Evolutionary conservation across 2,329 filamentous ascomycete genomes (phyloP).

Genomic region (Nemania sp.): DNA sequence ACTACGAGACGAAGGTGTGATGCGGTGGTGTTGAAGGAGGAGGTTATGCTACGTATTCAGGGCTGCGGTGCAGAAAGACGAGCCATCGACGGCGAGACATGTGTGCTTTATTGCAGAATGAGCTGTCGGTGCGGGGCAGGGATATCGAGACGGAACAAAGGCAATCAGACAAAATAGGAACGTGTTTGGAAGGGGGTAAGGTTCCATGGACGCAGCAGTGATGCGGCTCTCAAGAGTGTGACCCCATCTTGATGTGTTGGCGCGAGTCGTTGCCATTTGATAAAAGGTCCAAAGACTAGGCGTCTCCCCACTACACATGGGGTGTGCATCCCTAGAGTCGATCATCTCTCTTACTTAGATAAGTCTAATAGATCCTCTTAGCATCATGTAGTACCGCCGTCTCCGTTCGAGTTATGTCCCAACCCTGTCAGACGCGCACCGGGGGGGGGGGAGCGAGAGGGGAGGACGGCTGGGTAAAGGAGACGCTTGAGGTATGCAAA

Average conservation of each 20-base stretch:
- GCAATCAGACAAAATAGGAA: constrained; percentile 43
- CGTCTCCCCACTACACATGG: constrained; percentile 63
- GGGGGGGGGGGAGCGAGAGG: constrained; percentile 38
- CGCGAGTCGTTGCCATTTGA: constrained; percentile 83
- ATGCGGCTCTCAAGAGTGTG: constrained; percentile 71
- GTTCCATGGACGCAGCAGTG: constrained; percentile 62
- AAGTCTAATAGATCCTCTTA: constrained; percentile 44
- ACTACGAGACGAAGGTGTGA: constrained; percentile 45
- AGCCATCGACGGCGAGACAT: constrained; percentile 63
- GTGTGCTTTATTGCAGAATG: constrained; percentile 68
- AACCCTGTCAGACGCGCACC: constrained; percentile 41
- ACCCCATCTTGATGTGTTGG: constrained; percentile 87
- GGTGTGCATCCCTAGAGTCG: constrained; percentile 51
- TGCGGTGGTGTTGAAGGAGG: constrained; percentile 48
- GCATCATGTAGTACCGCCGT: constrained; percentile 37
- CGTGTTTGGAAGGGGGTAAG: constrained; percentile 41
- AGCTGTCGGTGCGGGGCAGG: constrained; percentile 56
- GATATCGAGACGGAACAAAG: constrained; percentile 49
- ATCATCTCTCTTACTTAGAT: constrained; percentile 51
- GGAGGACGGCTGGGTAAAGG: constrained; percentile 40
- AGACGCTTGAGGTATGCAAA: constrained; percentile 46
- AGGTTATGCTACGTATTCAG: constrained; percentile 55
- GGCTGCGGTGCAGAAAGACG: constrained; percentile 54
- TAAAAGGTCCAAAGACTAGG: constrained; percentile 65
- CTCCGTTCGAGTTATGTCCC: constrained; percentile 33